Evolutionary conservation across 441 rosid genomes (phyloP), one percentile per base, ranked within the genome.

Genomic region (Aquilaria agallochum): DNA sequence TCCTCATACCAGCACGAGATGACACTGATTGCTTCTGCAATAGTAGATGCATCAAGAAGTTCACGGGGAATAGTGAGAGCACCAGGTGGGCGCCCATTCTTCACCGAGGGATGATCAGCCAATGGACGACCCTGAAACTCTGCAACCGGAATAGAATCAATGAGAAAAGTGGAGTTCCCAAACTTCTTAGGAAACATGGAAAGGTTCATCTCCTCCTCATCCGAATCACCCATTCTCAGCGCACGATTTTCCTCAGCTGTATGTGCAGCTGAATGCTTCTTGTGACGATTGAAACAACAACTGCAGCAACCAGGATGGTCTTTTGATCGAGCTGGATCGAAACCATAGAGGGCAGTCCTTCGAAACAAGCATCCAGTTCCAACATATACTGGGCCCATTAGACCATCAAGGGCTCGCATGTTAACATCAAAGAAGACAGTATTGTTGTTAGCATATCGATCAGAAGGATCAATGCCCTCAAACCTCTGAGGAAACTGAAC

Each of bases 1-100:
- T 90, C 97, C 68, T 88, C 97, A 2, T 90, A 91, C 97, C 97
- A 91, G 76, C 97, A 91, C 46, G 97, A 91, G 66, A 91, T 91
- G 66, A 86, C 96, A 45, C 94, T 88, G 55, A 91, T 88, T 42
- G 97, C 97, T 79, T 91, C 97, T 5, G 97, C 96, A 57, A 91
- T 96, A 11, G 94, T 91, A n/a, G 92, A 84, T 46, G 97, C 97
- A 63, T 88, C 97, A 1, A 91, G 97, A 81, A 86, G 94, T 59
- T 91, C 96, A 11, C 96, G 90, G 5, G 94, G 92, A 36, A 86
- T 83, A 56, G 96, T 84, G 5, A 91, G 97, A 50, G 94, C 96
- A 11, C 97, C 96, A 0, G 97, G 94, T 8, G 90, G 90, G 47
- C 97, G 76, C 5, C 97, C 96, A 47, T 88, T 81, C 66, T 88